A percentile compares a stretch with the other conserved stretches of the same genome.
Conservation (phyloP, 2,329 filamentous ascomycete species). For the Arthroderma uncinatum region DNA sequence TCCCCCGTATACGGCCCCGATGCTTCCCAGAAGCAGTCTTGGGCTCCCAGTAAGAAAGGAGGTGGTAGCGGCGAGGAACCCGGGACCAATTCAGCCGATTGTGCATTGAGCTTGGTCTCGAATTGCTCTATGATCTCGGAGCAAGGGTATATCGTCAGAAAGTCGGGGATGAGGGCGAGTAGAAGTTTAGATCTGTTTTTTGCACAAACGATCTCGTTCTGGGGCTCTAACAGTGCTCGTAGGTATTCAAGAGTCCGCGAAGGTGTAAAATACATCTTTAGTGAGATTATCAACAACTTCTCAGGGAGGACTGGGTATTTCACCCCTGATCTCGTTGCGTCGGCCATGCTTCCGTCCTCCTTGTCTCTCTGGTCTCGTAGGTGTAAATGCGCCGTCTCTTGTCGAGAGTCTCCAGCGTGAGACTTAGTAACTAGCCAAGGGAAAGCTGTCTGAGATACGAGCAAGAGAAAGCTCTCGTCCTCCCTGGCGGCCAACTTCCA, state of each 20-base stretch:
- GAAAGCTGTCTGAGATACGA: not conserved
- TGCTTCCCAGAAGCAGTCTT: constrained; percentile 62
- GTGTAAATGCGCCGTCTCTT: not conserved
- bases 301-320: constrained; percentile 26
- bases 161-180: constrained; percentile 69
- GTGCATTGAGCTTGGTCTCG: constrained; percentile 12
- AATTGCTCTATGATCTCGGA: constrained; percentile 29
- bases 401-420: too few relatives aligned
- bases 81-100: constrained; percentile 22
- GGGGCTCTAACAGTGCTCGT: constrained; percentile 36
- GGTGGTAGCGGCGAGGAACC: constrained; percentile 29
- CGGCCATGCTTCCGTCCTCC: not conserved
- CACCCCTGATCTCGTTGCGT: not conserved
- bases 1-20: constrained; percentile 67
- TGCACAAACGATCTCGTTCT: constrained; percentile 35
- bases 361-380: not conserved
- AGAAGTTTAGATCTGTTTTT: constrained; percentile 45
- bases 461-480: not conserved
- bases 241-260: constrained; percentile 49
- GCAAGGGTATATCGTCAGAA: constrained; percentile 50
- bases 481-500: not conserved
- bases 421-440: too few relatives aligned
- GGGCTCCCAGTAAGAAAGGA: constrained; percentile 56
- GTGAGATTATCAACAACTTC: constrained; percentile 30
- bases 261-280: constrained; percentile 53